Evolutionary conservation across 106 monocot species (phyloP).

Genomic region (Dendrobium huoshanense): DNA sequence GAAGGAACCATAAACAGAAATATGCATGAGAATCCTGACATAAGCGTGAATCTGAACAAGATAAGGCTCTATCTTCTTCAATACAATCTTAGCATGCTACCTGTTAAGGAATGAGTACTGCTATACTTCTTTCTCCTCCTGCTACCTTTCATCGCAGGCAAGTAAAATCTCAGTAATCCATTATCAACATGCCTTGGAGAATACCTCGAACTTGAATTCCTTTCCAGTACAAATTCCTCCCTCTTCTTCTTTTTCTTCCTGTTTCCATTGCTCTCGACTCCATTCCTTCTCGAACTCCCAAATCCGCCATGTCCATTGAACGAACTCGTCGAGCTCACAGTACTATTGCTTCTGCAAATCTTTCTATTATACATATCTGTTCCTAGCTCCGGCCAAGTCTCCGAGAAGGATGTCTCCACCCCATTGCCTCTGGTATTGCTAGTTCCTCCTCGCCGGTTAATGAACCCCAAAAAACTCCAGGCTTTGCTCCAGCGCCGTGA

Average conservation of each 20-base stretch:
- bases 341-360: conserved; percentile 58
- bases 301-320: conserved; percentile 33
- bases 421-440: conserved; percentile 13
- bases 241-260: conserved; percentile 9
- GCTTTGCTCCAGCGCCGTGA: conserved; percentile 17
- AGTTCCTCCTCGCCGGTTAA: conserved; percentile 15
- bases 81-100: conserved; percentile 64
- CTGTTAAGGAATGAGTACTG: conserved; percentile 41
- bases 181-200: conserved; percentile 52
- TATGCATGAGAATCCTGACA: conserved; percentile 8
- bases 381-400: conserved; percentile 46
- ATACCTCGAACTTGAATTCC: conserved; percentile 72
- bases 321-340: conserved; percentile 56
- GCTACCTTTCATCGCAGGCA: conserved; percentile 66
- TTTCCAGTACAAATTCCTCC: conserved; percentile 43
- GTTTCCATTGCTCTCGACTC: background rate
- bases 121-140: conserved; percentile 30
- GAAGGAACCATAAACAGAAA: background rate
- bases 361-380: conserved; percentile 19
- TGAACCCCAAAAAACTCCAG: conserved; percentile 16
- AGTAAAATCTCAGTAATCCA: conserved; percentile 76
- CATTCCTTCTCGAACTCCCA: conserved; percentile 28
- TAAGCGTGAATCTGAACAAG: background rate
- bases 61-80: conserved; percentile 11
- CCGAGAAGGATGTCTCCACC: conserved; percentile 45